These are phyloP conservation scores for Protomyces lactucae-debilis DNA, from an alignment of 1,139 yeast genomes.

Conservation along the genomic window DNA sequence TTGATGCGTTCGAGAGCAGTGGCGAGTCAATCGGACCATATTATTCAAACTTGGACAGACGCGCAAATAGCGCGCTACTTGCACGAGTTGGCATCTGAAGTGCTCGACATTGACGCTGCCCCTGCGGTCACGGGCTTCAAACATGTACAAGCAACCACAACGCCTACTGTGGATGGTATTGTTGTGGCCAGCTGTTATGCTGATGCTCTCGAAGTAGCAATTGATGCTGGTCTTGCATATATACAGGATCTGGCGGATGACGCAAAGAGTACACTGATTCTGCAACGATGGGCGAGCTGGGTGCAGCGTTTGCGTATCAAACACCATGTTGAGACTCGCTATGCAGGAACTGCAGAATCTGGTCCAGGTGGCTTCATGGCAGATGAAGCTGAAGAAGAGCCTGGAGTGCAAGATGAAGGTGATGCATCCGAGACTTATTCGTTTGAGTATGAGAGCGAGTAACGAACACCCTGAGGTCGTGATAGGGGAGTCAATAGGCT, in stretches of 20 bases:
- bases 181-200: constrained; percentile 60
- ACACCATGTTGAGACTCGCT: not conserved
- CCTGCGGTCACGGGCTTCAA: constrained; percentile 79
- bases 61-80: constrained; percentile 44
- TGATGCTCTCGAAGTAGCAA: constrained; percentile 57
- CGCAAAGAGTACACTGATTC: not conserved
- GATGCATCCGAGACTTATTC: not conserved
- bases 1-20: not conserved
- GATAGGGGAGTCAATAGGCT: not conserved
- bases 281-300: not conserved
- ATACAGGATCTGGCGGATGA: not conserved
- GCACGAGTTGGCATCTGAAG: constrained; percentile 45
- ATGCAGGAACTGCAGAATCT: not conserved
- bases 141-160: constrained; percentile 47
- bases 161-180: constrained; percentile 70
- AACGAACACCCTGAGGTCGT: not conserved
- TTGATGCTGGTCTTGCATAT: not conserved
- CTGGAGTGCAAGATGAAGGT: not conserved
- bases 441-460: not conserved
- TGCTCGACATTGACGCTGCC: constrained; percentile 72
- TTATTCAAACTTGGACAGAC: not conserved
- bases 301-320: not conserved
- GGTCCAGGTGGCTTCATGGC: not conserved
- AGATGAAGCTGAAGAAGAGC: not conserved
- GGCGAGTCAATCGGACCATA: not conserved